Evolutionary conservation across 139 green algal species (phyloP).

Genomic region (Picochlorum sp.): DNA sequence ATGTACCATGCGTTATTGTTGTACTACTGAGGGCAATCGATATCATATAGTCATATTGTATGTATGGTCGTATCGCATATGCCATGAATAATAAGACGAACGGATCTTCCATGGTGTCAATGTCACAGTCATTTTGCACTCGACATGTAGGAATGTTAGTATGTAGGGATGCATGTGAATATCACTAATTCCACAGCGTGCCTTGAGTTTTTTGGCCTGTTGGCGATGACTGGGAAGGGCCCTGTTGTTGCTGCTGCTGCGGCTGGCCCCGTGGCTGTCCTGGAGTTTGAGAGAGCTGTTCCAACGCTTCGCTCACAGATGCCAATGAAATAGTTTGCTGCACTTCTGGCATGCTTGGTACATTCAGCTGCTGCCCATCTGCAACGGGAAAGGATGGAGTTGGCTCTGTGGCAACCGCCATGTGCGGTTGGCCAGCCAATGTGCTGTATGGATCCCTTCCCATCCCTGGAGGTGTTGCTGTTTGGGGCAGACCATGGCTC

Average conservation of each 20-base stretch:
- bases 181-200: too few relatives aligned
- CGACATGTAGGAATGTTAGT: too few relatives aligned
- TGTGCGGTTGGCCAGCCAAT: not conserved
- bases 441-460: not conserved
- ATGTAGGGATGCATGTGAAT: too few relatives aligned
- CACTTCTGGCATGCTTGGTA: slow-evolving; percentile 6
- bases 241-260: not conserved
- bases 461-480: slow-evolving; percentile 2
- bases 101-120: too few relatives aligned
- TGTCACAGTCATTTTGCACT: too few relatives aligned
- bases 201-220: too few relatives aligned
- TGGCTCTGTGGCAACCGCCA: not conserved
- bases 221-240: not conserved
- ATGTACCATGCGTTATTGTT: too few relatives aligned
- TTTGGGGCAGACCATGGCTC: not conserved
- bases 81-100: too few relatives aligned
- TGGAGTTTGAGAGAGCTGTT: slow-evolving; percentile 5
- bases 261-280: not conserved
- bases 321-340: slow-evolving; percentile 3
- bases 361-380: not conserved
- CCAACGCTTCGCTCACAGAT: slow-evolving; percentile 6
- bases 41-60: too few relatives aligned
- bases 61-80: too few relatives aligned
- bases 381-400: too few relatives aligned
- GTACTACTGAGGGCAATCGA: too few relatives aligned